These are phyloP conservation scores for Fragaria iinumae DNA, from an alignment of 306 rosid genomes.

Conservation along the genomic window DNA sequence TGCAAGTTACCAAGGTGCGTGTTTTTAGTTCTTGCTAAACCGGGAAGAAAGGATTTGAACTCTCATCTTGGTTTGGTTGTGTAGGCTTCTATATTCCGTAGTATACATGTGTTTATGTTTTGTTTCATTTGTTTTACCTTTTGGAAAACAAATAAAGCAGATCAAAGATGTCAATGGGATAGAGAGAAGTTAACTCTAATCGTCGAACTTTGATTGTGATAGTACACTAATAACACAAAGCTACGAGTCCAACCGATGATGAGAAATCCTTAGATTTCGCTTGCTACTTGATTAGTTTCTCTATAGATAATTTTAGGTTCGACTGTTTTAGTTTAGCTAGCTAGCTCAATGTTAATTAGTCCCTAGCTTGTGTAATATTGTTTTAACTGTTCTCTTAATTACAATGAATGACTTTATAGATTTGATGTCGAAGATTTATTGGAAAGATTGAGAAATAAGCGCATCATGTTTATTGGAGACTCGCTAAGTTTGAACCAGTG, in stretches of 20 bases:
- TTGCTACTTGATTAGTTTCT: background rate
- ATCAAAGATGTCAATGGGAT: too few relatives aligned
- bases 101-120: too few relatives aligned
- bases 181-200: background rate
- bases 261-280: background rate
- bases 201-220: background rate
- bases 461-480: slow-evolving; percentile 38
- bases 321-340: background rate
- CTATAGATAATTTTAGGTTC: background rate
- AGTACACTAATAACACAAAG: background rate
- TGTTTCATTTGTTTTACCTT: background rate
- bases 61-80: too few relatives aligned
- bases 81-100: too few relatives aligned
- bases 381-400: background rate
- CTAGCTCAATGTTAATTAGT: background rate
- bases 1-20: slow-evolving; percentile 40
- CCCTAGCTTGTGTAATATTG: background rate
- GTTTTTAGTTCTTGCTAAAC: background rate
- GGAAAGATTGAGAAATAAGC: slow-evolving; percentile 25
- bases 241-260: background rate
- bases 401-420: slow-evolving; percentile 10
- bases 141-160: too few relatives aligned
- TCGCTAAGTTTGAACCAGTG: slow-evolving; percentile 42
- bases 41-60: background rate
- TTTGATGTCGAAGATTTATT: slow-evolving; percentile 25